These are phyloP conservation scores for Penicillium occitanis DNA, from an alignment of 2,329 filamentous ascomycete species.

Conservation along the genomic window DNA sequence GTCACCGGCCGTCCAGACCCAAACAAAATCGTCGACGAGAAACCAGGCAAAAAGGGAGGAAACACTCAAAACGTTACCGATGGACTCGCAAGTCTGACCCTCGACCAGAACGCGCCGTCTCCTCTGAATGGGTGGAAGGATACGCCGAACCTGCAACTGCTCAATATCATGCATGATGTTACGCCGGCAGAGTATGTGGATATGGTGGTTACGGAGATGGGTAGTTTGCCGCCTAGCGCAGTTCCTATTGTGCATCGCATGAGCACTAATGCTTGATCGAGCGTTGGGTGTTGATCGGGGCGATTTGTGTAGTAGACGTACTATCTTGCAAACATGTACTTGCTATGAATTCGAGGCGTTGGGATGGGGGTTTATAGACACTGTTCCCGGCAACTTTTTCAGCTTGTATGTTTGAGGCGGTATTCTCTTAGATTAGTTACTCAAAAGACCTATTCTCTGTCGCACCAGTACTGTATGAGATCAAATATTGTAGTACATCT, in stretches of 20 bases:
- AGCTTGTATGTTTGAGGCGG: slow-evolving; percentile 3
- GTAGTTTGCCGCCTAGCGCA: slow-evolving; percentile 79
- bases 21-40: slow-evolving; percentile 25
- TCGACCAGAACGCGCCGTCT: slow-evolving; percentile 27
- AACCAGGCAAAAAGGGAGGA: slow-evolving; percentile 26
- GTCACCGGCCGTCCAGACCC: slow-evolving; percentile 34
- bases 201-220: slow-evolving; percentile 88
- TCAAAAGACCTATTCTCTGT: no score
- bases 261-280: slow-evolving; percentile 45
- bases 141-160: slow-evolving; percentile 60
- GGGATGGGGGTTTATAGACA: neutral
- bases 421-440: neutral
- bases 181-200: slow-evolving; percentile 84
- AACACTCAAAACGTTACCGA: slow-evolving; percentile 11
- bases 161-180: slow-evolving; percentile 85
- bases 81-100: slow-evolving; percentile 19
- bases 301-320: neutral
- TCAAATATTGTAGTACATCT: neutral
- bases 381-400: neutral
- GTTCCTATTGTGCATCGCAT: slow-evolving; percentile 72
- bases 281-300: neutral
- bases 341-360: slow-evolving; percentile 2
- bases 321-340: slow-evolving; percentile 8
- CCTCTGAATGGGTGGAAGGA: slow-evolving; percentile 57
- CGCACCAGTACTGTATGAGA: neutral